A percentile compares a stretch with the other conserved stretches of the same genome.
These are phyloP conservation scores for Rhodamnia argentea DNA, from an alignment of 345 rosid genomes.

Conservation along the genomic window DNA sequence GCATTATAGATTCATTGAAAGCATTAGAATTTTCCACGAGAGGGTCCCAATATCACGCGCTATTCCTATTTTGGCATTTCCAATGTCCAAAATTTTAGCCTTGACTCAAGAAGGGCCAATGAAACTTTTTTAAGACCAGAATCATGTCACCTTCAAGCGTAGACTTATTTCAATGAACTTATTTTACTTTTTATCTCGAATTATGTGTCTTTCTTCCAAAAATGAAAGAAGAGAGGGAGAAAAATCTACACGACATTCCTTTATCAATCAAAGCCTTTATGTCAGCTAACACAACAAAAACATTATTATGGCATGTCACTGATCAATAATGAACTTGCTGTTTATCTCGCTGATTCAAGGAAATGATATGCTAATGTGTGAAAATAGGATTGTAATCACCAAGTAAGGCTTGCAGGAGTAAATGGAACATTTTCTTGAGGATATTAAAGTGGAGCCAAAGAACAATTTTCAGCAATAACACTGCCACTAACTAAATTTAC, in stretches of 20 bases:
- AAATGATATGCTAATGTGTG: not conserved
- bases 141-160: not conserved
- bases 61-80: not conserved
- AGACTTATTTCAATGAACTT: not conserved
- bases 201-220: not conserved
- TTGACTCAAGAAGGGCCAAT: not conserved
- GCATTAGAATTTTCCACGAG: not conserved
- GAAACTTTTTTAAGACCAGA: not conserved
- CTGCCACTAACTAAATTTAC: conserved; percentile 8
- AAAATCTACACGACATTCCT: not conserved
- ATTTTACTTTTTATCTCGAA: not conserved
- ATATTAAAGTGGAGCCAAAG: not conserved
- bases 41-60: not conserved
- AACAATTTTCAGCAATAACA: not conserved
- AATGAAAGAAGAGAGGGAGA: not conserved
- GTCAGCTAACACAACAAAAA: not conserved
- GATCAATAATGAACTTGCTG: not conserved
- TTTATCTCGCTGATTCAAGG: not conserved
- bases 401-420: not conserved
- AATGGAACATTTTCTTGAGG: not conserved
- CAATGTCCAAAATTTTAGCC: not conserved
- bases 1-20: not conserved
- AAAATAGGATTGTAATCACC: not conserved
- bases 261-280: not conserved
- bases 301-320: not conserved